Conservation (phyloP, 2,329 filamentous ascomycete species). For the Emergomyces pasteurianus region DNA sequence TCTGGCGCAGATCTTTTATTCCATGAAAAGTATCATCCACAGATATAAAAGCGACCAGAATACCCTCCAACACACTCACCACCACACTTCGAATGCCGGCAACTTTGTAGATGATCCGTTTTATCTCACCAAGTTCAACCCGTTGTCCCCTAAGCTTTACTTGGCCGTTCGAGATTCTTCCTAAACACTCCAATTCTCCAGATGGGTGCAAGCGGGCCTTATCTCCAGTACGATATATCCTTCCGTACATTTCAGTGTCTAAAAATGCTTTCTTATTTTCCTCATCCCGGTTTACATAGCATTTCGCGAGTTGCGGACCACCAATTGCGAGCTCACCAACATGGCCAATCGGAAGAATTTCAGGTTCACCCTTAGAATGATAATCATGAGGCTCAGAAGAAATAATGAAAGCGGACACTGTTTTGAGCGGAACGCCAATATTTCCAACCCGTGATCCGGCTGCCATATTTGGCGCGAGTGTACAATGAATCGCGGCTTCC, state of each 20-base stretch:
- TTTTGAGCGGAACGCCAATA: conserved; percentile 68
- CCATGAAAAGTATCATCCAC: conserved; percentile 34
- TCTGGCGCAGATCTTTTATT: conserved; percentile 38
- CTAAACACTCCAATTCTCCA: conserved; percentile 70
- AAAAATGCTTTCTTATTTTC: conserved; percentile 65
- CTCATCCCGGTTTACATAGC: conserved; percentile 69
- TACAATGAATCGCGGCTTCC: conserved; percentile 85
- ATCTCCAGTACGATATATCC: conserved; percentile 75
- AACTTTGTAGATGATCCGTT: conserved; percentile 54
- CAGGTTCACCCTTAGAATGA: conserved; percentile 20
- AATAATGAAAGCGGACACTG: conserved; percentile 66
- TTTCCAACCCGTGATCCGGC: conserved; percentile 48
- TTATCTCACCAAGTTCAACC: conserved; percentile 77
- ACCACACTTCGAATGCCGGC: conserved; percentile 52
- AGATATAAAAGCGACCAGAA: conserved; percentile 64
- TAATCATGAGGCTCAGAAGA: conserved; percentile 31
- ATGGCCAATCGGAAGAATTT: conserved; percentile 52
- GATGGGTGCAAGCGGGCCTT: conserved; percentile 56
- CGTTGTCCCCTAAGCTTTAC: conserved; percentile 78
- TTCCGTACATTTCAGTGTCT: conserved; percentile 49
- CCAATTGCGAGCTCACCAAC: conserved; percentile 72
- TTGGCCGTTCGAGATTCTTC: conserved; percentile 67
- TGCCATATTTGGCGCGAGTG: conserved; percentile 53
- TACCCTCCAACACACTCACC: conserved; percentile 54
- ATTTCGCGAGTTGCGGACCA: conserved; percentile 64